Evolutionary conservation across 257 asterid genomes (phyloP), one percentile per base, ranked within the genome.

Genomic region (Craterostigma plantagineum): DNA sequence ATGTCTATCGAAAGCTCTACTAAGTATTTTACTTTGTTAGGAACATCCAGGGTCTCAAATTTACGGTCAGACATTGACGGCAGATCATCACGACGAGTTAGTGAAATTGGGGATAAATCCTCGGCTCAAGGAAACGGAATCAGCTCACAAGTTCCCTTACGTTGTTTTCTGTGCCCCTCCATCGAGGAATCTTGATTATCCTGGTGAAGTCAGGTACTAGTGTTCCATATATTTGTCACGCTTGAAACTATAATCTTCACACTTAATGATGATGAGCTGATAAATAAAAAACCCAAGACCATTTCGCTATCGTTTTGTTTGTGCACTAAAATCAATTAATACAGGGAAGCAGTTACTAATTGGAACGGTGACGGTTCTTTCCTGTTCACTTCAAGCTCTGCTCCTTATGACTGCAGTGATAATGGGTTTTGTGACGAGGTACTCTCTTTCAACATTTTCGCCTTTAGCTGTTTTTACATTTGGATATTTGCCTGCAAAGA

Each of bases 301-400:
- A n/a, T n/a, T n/a, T n/a, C n/a, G n/a, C n/a, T n/a, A n/a, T n/a
- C n/a, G n/a, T n/a, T n/a, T n/a, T n/a, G n/a, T n/a, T n/a, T n/a
- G n/a, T n/a, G n/a, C n/a, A n/a, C n/a, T n/a, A 13, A 48, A 37
- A 13, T 58, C 18, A 38, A 10, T 41, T 45, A 45, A 18, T 50
- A 56, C 69, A 90, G 98, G 70, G 91, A 74, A 46, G 95, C 98
- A 41, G 72, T 81, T 38, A 68, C 73, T 45, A 74, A 56, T 35
- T 90, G 98, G 98, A 77, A 63, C 33, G 95, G 95, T 40, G 91
- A 83, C 65, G 98, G 98, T 42, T 67, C 91, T 54, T 90, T 90
- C 68, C 57, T 90, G 10, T 79, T 90, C 55, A 90, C 94, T 56
- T 90, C 98, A 45, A 83, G 95, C 71, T 83, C 98, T 13, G 98